phyloP scores from a whole-genome alignment of 1,284 basidiomycete species.

The Pseudozyma thailandica region DNA sequence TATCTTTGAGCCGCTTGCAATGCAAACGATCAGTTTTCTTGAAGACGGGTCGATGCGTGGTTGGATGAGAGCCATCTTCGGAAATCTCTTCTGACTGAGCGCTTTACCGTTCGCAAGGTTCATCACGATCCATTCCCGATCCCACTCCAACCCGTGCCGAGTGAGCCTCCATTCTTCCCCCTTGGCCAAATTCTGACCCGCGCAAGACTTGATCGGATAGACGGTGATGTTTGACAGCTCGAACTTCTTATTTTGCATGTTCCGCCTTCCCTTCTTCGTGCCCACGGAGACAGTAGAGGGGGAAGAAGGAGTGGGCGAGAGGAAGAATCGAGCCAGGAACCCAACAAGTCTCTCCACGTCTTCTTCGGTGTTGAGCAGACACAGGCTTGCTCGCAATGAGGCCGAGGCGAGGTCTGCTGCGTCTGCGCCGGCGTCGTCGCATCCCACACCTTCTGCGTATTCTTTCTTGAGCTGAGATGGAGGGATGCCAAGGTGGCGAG shows the following conservation, averaged over 20 bases:
- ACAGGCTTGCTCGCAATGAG: slow-evolving; percentile 46
- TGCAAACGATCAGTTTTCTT: slow-evolving; percentile 21
- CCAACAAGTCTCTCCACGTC: slow-evolving; percentile 46
- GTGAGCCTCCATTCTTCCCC: slow-evolving; percentile 41
- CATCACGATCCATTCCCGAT: slow-evolving; percentile 56
- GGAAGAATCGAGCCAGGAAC: slow-evolving; percentile 47
- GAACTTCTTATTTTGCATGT: slow-evolving; percentile 5
- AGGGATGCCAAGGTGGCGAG: slow-evolving; percentile 32
- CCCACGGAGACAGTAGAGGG: background rate
- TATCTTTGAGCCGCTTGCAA: slow-evolving; percentile 1
- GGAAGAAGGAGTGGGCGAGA: slow-evolving; percentile 11
- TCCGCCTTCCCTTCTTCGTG: background rate
- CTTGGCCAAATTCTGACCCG: slow-evolving; percentile 32
- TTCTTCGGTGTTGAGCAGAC: slow-evolving; percentile 44
- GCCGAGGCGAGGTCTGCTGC: slow-evolving; percentile 6
- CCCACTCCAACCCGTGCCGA: slow-evolving; percentile 42
- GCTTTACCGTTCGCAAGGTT: slow-evolving; percentile 43
- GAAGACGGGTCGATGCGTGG: slow-evolving; percentile 28
- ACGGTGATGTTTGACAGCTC: slow-evolving; percentile 39
- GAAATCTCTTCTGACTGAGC: slow-evolving; percentile 49
- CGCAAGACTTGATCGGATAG: slow-evolving; percentile 58
- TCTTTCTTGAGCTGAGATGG: slow-evolving; percentile 35
- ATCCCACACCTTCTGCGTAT: slow-evolving; percentile 53
- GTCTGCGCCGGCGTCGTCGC: slow-evolving; percentile 34
- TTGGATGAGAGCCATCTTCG: slow-evolving; percentile 53